A percentile compares a stretch with the other conserved stretches of the same genome.
phyloP scores from a whole-genome alignment of 1,284 basidiomycete genomes.

The Amylostereum chailletii region DNA sequence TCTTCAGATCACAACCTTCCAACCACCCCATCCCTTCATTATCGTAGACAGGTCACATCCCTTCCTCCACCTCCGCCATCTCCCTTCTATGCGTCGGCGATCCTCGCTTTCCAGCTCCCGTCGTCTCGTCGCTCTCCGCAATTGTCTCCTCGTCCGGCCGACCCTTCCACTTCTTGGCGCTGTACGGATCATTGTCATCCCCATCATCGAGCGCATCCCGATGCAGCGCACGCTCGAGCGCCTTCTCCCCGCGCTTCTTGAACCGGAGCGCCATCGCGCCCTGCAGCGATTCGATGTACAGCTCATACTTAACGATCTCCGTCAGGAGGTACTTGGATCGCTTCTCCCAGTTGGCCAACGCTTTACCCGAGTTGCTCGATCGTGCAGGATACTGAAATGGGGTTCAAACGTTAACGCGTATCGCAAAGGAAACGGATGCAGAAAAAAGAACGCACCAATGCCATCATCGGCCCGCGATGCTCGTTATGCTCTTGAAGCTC shows the following conservation, averaged over 20 bases:
- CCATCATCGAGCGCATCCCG: constrained; percentile 33
- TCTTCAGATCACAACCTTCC: not conserved
- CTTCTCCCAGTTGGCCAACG: constrained; percentile 87
- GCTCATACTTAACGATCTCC: constrained; percentile 93
- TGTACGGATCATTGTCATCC: constrained; percentile 16
- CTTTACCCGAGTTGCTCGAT: constrained; percentile 68
- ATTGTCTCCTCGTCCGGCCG: constrained; percentile 38
- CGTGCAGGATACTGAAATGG: constrained; percentile 66
- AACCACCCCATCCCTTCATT: too few species aligned
- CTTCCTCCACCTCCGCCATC: constrained; percentile 23
- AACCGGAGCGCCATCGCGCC: constrained; percentile 73
- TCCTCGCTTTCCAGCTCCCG: constrained; percentile 18
- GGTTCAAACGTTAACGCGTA: constrained; percentile 1
- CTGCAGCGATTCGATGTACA: constrained; percentile 87
- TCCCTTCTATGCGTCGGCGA: constrained; percentile 34
- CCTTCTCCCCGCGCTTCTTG: constrained; percentile 82
- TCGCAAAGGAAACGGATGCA: constrained; percentile 5
- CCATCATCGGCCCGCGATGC: constrained; percentile 76
- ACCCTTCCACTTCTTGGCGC: constrained; percentile 33
- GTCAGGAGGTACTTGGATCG: constrained; percentile 83
- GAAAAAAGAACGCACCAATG: constrained; percentile 48
- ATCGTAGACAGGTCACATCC: not conserved
- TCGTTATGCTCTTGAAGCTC: constrained; percentile 83
- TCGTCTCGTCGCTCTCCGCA: constrained; percentile 42
- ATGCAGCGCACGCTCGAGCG: constrained; percentile 62